Evolutionary conservation across 768 basidiomycete genomes (phyloP).

Genomic region (Fomitopsis pulvina): DNA sequence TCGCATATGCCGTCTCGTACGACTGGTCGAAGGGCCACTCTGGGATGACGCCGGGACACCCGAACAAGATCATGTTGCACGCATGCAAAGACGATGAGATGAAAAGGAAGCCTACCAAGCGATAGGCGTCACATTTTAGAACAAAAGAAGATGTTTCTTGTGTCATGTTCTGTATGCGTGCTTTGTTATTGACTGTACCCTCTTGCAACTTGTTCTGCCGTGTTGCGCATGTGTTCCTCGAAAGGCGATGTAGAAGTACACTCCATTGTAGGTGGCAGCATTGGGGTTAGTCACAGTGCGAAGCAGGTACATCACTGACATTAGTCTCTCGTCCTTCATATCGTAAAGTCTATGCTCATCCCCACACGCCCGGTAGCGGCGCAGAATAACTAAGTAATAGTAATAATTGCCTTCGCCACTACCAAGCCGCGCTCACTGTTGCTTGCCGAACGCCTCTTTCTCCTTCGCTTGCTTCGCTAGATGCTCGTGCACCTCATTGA

Average conservation of each 20-base stretch:
- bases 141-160: conserved; percentile 6
- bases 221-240: too few species aligned
- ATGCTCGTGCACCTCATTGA: conserved; percentile 54
- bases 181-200: too few species aligned
- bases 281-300: too few species aligned
- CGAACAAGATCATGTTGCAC: conserved; percentile 81
- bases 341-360: too few species aligned
- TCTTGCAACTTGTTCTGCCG: too few species aligned
- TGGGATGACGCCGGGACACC: conserved; percentile 64
- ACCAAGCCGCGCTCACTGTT: conserved; percentile 7
- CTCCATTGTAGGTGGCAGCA: too few species aligned
- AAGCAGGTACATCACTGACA: too few species aligned
- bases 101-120: conserved; percentile 46
- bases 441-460: conserved; percentile 17
- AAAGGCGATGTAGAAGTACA: too few species aligned
- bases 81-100: conserved; percentile 86
- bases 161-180: too few species aligned
- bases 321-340: too few species aligned
- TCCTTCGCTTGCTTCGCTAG: conserved; percentile 25
- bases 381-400: conserved; percentile 1
- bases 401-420: background rate
- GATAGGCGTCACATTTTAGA: too few species aligned
- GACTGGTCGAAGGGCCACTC: conserved; percentile 93
- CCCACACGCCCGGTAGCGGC: too few species aligned
- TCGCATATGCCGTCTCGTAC: conserved; percentile 89